Evolutionary conservation across 202 grass and related monocot genomes (phyloP), one percentile per base, ranked within the genome.

Genomic region (Panicum hallii): DNA sequence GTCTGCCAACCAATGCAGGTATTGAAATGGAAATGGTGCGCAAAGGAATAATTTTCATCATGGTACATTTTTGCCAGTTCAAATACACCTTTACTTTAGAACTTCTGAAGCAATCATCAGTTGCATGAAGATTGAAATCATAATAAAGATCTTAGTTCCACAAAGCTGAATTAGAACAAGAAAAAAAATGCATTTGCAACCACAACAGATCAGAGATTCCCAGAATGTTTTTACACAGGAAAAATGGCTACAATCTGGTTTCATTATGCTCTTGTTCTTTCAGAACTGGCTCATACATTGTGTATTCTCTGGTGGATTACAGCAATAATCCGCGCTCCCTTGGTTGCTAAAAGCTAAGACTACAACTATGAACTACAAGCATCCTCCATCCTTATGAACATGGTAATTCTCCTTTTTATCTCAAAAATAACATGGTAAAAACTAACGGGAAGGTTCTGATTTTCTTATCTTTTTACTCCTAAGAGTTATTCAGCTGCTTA

Each of bases 361-460:
- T 83, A 72, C 41, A 46, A 62, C 68, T 83, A 83, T 50, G 67
- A 83, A 67, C 73, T 83, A 87, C 69, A 53, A 16, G 32, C 77
- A 69, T 42, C 75, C 70, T 69, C 32, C 62, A 83, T 87, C 88
- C 67, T 69, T 90, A 63, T 80, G 75, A 83, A 87, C 69, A 87
- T 2, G 44, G 44, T 46, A 40, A 7, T 69, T 78, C 46, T 47
- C 14, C 3, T 9, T 70, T 69, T 42, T 28, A 70, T 80, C 62
- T 48, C 46, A 56, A 20, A 68, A 28, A 73, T 45, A 80, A 26
- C 42, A 80, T 57, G 54, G 11, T 47, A 62, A 64, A 47, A 79
- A 42, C 45, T 42, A 67, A 70, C 82, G 49, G 23, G 53, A 70
- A 50, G 44, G 60, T 68, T 52, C 20, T 69, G 62, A 0, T 49